These are phyloP conservation scores for Purshia tridentata DNA, from an alignment of 306 rosid species.

Conservation along the genomic window DNA sequence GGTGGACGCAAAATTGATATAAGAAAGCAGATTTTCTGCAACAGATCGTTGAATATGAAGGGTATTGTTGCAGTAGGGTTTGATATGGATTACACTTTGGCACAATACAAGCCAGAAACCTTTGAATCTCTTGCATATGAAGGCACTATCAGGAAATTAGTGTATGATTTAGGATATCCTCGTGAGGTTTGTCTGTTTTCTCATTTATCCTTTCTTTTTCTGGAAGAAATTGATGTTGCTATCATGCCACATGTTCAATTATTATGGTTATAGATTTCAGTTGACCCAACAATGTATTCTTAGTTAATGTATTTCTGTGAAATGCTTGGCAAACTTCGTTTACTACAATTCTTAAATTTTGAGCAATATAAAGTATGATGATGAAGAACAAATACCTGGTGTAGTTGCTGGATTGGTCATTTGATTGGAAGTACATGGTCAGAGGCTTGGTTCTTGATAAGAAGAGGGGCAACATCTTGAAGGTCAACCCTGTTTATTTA, in stretches of 20 bases:
- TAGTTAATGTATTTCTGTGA: background rate
- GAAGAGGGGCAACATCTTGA: constrained; percentile 94
- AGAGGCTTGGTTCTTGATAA: constrained; percentile 98
- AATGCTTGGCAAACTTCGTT: background rate
- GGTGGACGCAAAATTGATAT: constrained; percentile 56
- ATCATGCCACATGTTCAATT: background rate
- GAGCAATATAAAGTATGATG: constrained; percentile 22
- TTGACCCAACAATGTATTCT: background rate
- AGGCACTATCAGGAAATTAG: constrained; percentile 90
- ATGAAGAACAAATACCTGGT: constrained; percentile 28
- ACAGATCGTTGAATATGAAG: constrained; percentile 92
- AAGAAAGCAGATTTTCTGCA: constrained; percentile 88
- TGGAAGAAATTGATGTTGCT: background rate
- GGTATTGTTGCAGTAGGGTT: constrained; percentile 91
- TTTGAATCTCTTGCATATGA: constrained; percentile 93
- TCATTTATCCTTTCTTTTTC: constrained; percentile 11
- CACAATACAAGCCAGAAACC: constrained; percentile 98
- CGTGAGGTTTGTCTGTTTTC: constrained; percentile 59
- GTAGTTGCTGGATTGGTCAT: constrained; percentile 85
- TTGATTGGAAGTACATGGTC: constrained; percentile 96
- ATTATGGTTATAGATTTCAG: background rate
- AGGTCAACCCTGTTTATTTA: constrained; percentile 50
- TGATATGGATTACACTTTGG: constrained; percentile 98
- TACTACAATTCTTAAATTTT: background rate
- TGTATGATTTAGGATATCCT: constrained; percentile 82